Percentiles rank a stretch among this genome's conserved stretches.
These are phyloP conservation scores for Drechslera avenae DNA, from an alignment of 2,329 filamentous ascomycete genomes.

Conservation along the genomic window DNA sequence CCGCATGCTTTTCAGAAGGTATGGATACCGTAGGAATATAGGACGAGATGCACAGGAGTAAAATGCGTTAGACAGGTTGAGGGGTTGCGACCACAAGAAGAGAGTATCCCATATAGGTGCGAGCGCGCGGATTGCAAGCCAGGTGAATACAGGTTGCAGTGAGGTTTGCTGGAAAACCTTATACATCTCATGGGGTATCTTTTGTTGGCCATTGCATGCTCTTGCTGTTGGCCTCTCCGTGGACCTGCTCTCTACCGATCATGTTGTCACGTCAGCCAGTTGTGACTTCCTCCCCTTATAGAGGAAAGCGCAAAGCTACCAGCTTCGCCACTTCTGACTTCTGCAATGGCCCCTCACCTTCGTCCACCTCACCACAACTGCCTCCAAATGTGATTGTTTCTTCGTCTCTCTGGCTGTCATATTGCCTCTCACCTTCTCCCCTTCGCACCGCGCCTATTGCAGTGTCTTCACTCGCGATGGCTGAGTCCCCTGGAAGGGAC, in stretches of 20 bases:
- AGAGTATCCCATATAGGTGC: too few relatives aligned
- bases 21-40: too few relatives aligned
- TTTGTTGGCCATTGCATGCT: not conserved
- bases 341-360: not conserved
- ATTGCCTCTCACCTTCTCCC: not conserved
- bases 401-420: not conserved
- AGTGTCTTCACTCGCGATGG: conserved; percentile 13
- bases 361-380: not conserved
- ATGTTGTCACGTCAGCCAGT: conserved; percentile 1
- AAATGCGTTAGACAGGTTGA: too few relatives aligned
- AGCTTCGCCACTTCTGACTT: conserved; percentile 9
- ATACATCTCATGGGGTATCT: not conserved
- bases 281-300: conserved; percentile 20
- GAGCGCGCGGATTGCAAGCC: too few relatives aligned
- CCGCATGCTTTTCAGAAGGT: too few relatives aligned
- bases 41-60: too few relatives aligned
- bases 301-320: conserved; percentile 16
- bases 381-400: not conserved
- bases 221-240: not conserved
- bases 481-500: conserved; percentile 12
- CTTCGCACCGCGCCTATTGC: not conserved
- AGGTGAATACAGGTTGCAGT: too few relatives aligned
- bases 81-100: too few relatives aligned
- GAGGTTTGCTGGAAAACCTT: too few relatives aligned
- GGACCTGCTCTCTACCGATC: not conserved